Evolutionary conservation across 78 protist species (phyloP), one percentile per base, ranked within the genome.

Genomic region (Ministeria vibrans): DNA sequence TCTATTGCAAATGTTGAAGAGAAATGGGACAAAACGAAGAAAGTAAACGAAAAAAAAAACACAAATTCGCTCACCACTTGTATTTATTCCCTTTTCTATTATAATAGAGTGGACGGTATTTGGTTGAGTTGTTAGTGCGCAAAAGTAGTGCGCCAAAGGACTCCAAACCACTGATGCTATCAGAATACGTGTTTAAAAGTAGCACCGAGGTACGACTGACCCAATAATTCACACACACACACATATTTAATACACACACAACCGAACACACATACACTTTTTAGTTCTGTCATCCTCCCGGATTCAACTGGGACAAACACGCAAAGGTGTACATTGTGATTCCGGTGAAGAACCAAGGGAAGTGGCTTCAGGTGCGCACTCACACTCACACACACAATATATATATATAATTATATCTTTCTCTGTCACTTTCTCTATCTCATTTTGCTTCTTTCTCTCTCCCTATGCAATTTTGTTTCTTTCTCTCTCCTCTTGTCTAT

Each of bases 281-380:
- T n/a, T n/a, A 49, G 15, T 15, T 68, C 36, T 68, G 74, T 46
- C 13, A 11, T 6, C 49, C 74, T 0, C 1, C 4, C 45, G 6
- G 18, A 5, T 68, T 68, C 49, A 4, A 36, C 22, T 68, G 74
- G 74, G 30, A 41, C 74, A 68, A 68, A 46, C 49, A 68, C 25
- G 74, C 74, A 6, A 70, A n/a, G 53, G 76, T 70, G 38, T 59
- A 70, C 76, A 41, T 70, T 9, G n/a, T 70, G 41, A 23, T 70
- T 7, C 76, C 76, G 42, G 76, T 70, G 36, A 36, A 41, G 49
- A 39, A 41, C 49, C 74, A 39, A 30, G 74, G 25, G 32, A 22
- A 2, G 30, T 68, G 43, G 74, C 6, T 41, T n/a, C n/a, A n/a
- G n/a, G n/a, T n/a, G n/a, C n/a, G n/a, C n/a, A n/a, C n/a, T n/a